These are phyloP conservation scores for Botrytis tulipae DNA, from an alignment of 2,329 filamentous ascomycete species.

Conservation along the genomic window DNA sequence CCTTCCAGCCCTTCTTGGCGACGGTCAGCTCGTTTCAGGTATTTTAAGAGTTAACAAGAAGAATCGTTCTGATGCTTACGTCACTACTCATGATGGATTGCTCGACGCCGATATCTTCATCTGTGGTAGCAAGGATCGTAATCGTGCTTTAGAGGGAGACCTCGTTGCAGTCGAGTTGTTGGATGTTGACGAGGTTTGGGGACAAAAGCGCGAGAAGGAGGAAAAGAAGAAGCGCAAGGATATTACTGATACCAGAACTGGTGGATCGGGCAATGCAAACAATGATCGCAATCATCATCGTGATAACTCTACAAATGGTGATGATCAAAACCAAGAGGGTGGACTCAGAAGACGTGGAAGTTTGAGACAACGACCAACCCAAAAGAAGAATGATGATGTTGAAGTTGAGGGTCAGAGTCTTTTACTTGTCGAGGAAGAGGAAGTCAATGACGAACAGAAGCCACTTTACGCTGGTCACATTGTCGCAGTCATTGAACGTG, in stretches of 20 bases:
- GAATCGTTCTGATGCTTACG: conserved; percentile 97
- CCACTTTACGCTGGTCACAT: conserved; percentile 95
- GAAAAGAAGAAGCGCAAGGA: conserved; percentile 99
- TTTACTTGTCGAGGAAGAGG: conserved; percentile 94
- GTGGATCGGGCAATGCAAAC: conserved; percentile 71
- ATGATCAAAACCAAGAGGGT: conserved; percentile 60
- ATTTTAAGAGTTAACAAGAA: conserved; percentile 99
- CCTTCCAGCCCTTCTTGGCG: conserved; percentile 81
- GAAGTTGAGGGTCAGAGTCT: conserved; percentile 98
- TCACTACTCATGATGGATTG: conserved; percentile 81
- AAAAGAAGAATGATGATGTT: conserved; percentile 99
- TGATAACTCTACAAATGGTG: conserved; percentile 58
- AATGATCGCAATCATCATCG: conserved; percentile 53
- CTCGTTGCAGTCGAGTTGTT: conserved; percentile 93
- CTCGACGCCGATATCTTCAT: conserved; percentile 99
- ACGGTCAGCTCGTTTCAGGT: conserved; percentile 93
- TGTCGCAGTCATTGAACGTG: conserved; percentile 94
- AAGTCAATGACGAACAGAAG: conserved; percentile 98
- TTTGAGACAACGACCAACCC: conserved; percentile 91
- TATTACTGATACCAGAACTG: conserved; percentile 84
- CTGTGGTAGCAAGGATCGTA: conserved; percentile 97
- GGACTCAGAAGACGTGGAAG: conserved; percentile 90
- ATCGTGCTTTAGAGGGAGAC: conserved; percentile 93
- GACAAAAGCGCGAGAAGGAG: conserved; percentile 98
- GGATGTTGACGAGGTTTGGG: conserved; percentile 97